Conservation (phyloP, 345 rosid genomes). For the Moringa oleifera region DNA sequence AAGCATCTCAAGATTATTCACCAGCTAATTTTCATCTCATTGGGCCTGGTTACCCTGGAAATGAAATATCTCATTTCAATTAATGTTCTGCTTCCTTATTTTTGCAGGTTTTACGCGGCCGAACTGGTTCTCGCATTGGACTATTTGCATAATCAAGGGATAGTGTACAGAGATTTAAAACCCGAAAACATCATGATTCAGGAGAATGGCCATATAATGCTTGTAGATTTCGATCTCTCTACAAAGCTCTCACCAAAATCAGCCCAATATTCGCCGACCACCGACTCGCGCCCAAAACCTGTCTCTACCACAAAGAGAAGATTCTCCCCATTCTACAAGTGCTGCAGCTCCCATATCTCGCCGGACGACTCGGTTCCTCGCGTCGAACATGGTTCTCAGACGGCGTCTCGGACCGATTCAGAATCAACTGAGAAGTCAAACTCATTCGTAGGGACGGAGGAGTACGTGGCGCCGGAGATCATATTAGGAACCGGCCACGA, state of each 20-base stretch:
- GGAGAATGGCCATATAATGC: slow-evolving; percentile 83
- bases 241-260: slow-evolving; percentile 48
- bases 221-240: slow-evolving; percentile 92
- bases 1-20: too few relatives aligned
- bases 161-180: slow-evolving; percentile 80
- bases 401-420: slow-evolving; percentile 15
- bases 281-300: neutral
- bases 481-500: slow-evolving; percentile 74
- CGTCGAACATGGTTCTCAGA: neutral
- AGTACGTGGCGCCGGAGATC: slow-evolving; percentile 86
- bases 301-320: slow-evolving; percentile 14
- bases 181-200: slow-evolving; percentile 88
- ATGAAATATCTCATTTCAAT: too few relatives aligned
- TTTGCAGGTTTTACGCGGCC: slow-evolving; percentile 79
- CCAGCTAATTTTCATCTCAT: too few relatives aligned
- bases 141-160: slow-evolving; percentile 64
- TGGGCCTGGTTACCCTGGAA: neutral
- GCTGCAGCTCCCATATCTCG: slow-evolving; percentile 45
- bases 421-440: slow-evolving; percentile 45
- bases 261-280: slow-evolving; percentile 21
- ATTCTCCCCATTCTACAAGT: slow-evolving; percentile 20
- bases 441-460: slow-evolving; percentile 94
- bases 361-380: slow-evolving; percentile 23
- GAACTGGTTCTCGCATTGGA: slow-evolving; percentile 77
- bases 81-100: too few relatives aligned